Conservation (phyloP, 331 rosid species). For the Telfairia occidentalis region DNA sequence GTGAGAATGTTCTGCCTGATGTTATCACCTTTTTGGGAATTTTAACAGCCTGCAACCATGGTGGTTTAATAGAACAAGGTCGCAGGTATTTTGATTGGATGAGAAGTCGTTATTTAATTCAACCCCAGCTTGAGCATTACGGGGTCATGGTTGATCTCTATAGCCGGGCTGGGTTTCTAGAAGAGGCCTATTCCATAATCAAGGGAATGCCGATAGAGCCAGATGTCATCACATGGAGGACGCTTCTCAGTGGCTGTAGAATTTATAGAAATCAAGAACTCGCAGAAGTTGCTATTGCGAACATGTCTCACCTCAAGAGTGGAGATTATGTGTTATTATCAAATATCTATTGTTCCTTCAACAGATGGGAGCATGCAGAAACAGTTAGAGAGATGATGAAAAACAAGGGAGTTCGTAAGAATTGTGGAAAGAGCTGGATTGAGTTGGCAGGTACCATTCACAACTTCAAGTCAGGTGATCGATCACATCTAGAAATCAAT, state of each 20-base stretch:
- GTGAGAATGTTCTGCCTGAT: slow-evolving; percentile 33
- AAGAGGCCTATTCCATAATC: slow-evolving; percentile 38
- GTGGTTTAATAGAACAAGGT: slow-evolving; percentile 56
- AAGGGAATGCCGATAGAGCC: slow-evolving; percentile 50
- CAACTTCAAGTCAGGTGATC: slow-evolving; percentile 48
- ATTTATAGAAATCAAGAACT: slow-evolving; percentile 34
- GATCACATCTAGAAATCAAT: slow-evolving; percentile 41
- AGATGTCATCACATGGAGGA: slow-evolving; percentile 58
- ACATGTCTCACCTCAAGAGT: slow-evolving; percentile 34
- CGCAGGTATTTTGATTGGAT: slow-evolving; percentile 39
- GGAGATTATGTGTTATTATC: slow-evolving; percentile 66
- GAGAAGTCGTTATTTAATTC: slow-evolving; percentile 34
- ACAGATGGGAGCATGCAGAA: slow-evolving; percentile 56
- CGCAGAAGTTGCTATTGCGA: slow-evolving; percentile 51
- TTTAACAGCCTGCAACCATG: slow-evolving; percentile 57
- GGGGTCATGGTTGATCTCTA: slow-evolving; percentile 68
- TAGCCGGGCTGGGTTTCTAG: slow-evolving; percentile 50
- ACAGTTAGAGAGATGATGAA: slow-evolving; percentile 47
- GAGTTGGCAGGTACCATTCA: slow-evolving; percentile 42
- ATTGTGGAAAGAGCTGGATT: slow-evolving; percentile 53
- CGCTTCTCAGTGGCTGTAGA: slow-evolving; percentile 63
- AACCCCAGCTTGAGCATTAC: slow-evolving; percentile 52
- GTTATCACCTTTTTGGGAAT: slow-evolving; percentile 46
- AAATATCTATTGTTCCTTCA: slow-evolving; percentile 53
- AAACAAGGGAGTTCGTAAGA: slow-evolving; percentile 42